phyloP scores from a whole-genome alignment of 129 eudicot genomes.

The Deinandra increscens region DNA sequence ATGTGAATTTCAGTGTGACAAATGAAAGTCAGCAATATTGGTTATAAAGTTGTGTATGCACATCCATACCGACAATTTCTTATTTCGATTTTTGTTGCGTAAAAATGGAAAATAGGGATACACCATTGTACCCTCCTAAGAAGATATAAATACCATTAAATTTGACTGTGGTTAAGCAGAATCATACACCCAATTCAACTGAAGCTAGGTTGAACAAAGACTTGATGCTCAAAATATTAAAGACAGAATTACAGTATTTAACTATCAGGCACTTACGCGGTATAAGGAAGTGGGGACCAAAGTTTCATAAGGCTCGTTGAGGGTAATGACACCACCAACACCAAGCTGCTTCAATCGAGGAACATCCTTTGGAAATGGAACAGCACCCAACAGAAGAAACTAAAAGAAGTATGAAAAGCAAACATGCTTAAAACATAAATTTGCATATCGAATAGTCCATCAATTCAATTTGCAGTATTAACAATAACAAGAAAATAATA shows the following conservation, averaged over 20 bases:
- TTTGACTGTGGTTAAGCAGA: background rate
- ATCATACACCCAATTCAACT: background rate
- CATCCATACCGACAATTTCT: background rate
- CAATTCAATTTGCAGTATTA: background rate
- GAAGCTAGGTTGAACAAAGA: background rate
- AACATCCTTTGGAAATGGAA: slow-evolving; percentile 87
- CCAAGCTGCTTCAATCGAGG: slow-evolving; percentile 74
- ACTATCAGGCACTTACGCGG: slow-evolving; percentile 42
- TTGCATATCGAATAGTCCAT: background rate
- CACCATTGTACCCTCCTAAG: background rate
- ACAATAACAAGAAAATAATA: slow-evolving; percentile 2
- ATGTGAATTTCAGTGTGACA: background rate
- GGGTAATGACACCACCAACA: slow-evolving; percentile 87
- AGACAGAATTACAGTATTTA: too few species aligned
- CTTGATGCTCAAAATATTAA: too few species aligned
- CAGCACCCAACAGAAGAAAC: slow-evolving; percentile 87
- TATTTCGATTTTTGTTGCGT: background rate
- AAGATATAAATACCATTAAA: background rate
- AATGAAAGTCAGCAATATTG: background rate
- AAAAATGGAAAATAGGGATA: background rate
- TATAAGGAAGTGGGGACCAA: slow-evolving; percentile 74
- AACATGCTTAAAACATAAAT: slow-evolving; percentile 5
- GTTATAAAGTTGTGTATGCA: background rate
- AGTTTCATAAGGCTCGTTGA: slow-evolving; percentile 83
- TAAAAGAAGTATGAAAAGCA: slow-evolving; percentile 20